Base-by-base conservation (phyloP, 306 rosid species). In the Quercus berberidifolia region DNA sequence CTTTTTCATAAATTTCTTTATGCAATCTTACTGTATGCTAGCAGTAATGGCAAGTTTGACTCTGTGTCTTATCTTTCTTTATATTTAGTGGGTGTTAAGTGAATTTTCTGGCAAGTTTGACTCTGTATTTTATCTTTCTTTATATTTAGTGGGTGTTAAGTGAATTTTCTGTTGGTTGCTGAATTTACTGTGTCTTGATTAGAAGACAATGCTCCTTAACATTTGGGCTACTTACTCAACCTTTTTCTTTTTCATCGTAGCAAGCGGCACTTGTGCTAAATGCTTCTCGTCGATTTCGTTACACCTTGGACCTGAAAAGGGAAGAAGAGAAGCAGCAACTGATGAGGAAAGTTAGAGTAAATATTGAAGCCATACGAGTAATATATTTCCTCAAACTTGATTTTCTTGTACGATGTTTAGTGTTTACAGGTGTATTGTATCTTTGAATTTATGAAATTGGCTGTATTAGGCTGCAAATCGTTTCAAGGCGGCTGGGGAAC, bases 201-300 rank as follows among this genome's bases (percentile, higher is more conserved):
- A 17, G 56, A 58, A 60, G 59, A 35, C 15, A 46, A 17, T 52
- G 15, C 33, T 84, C 80, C 55, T 19, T 70, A 73, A 31, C 74
- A 28, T 41, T 69, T 31, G 69, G 60, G 69, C 71, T 60, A 78
- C 46, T 2, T 2, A 56, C 71, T 70, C 23, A 19, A 20, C 81
- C 78, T 6, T 35, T 38, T 41, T 41, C n/a, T 38, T 56, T 55
- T 25, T 83, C 74, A 76, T 71, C 46, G 77, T 71, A 96, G 99
- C 97, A 93, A 96, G 99, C 99, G 3, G 98, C 99, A 0, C 97
- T 96, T 69, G 99, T 96, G 83, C 91, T 96, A 57, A 96, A 96
- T 83, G 99, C 99, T 85, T 96, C 98, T 80, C 99, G 99, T 73
- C 94, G 99, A 83, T 96, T 96, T 84, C 99, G 98, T 23, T 96